Evolutionary conservation across 2,329 filamentous ascomycete genomes (phyloP), one percentile per base, ranked within the genome.

Genomic region (Ophiostoma novo-ulmi): DNA sequence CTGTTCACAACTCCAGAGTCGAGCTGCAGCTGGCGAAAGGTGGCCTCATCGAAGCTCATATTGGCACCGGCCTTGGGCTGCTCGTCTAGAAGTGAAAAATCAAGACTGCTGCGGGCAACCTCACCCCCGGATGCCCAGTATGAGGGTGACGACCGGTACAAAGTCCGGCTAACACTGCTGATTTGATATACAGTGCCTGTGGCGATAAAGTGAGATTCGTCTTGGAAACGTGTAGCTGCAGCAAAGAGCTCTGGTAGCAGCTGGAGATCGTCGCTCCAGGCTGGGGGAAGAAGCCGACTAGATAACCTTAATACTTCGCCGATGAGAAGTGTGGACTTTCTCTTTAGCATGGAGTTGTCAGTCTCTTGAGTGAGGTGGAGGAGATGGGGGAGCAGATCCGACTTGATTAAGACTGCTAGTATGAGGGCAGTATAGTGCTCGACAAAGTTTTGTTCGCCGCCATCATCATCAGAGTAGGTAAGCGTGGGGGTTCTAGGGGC

Each of bases 161-260:
- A 82, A 0, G 94, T 98, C 73, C 93, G 88, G 78, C 94, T 99
- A 74, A 99, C 93, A 77, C 94, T 97, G 81, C 97, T 97, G 70
- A 99, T 97, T 78, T 98, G 95, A 77, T 98, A 99, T 14, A 99
- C 92, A 22, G 96, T 96, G 8, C 93, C 90, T 8, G 93, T 94
- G 7, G 94, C 93, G 71, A 91, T 84, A 75, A 94, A 94, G 70
- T 92, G 89, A 35, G 88, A 85, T 39, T 94, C 88, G 26, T 88
- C 84, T 31, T 87, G 83, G 75, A 94, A 92, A 44, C 88, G 85
- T 1, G 91, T 85, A 5, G 94, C 93, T 0, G 89, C 88, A 7
- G 89, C 85, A 76, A 99, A 91, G 1, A 98, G 84, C 73, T 94
- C 90, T 0, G 95, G 95, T 22, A 99, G 85, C 6, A 97, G 86